These are phyloP conservation scores for Russula ochroleuca DNA, from an alignment of 768 basidiomycete species.

Conservation along the genomic window DNA sequence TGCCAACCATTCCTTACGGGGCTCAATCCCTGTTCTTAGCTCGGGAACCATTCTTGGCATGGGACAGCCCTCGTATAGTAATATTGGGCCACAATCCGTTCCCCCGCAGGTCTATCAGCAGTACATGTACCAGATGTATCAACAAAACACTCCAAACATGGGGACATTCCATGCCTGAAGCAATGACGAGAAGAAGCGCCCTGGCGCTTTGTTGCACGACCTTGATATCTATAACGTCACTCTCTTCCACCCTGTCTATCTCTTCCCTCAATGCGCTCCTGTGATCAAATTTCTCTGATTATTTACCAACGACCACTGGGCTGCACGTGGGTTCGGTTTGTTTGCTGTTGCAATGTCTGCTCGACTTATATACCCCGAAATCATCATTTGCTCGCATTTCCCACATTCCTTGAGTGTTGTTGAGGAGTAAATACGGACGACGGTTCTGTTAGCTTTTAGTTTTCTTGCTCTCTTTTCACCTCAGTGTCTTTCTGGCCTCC, in stretches of 20 bases:
- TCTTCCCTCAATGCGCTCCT: conserved; percentile 9
- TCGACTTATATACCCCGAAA: conserved; percentile 25
- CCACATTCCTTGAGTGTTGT: conserved; percentile 16
- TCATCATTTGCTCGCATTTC: conserved; percentile 27
- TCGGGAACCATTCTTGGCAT: conserved; percentile 60
- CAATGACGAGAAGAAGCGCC: conserved; percentile 17
- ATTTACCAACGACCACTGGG: conserved; percentile 22
- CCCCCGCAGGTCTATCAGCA: conserved; percentile 69
- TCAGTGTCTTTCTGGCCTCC: conserved; percentile 2
- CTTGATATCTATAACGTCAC: conserved; percentile 23
- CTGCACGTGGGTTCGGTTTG: conserved; percentile 19
- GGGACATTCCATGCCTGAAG: conserved; percentile 54
- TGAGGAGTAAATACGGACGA: conserved; percentile 19
- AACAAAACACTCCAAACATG: conserved; percentile 73
- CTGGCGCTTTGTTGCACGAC: conserved; percentile 18
- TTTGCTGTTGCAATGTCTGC: conserved; percentile 23
- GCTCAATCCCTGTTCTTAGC: conserved; percentile 57
- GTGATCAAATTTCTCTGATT: conserved; percentile 17
- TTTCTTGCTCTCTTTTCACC: conserved; percentile 3
- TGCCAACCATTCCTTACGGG: conserved; percentile 46
- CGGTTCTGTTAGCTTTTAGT: conserved; percentile 3
- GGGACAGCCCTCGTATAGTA: conserved; percentile 61
- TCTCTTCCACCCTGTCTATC: conserved; percentile 19
- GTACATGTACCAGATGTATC: conserved; percentile 79
- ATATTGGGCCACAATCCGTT: conserved; percentile 52